Evolutionary conservation across 345 rosid genomes (phyloP).

Genomic region (Noccaea bulbosa): DNA sequence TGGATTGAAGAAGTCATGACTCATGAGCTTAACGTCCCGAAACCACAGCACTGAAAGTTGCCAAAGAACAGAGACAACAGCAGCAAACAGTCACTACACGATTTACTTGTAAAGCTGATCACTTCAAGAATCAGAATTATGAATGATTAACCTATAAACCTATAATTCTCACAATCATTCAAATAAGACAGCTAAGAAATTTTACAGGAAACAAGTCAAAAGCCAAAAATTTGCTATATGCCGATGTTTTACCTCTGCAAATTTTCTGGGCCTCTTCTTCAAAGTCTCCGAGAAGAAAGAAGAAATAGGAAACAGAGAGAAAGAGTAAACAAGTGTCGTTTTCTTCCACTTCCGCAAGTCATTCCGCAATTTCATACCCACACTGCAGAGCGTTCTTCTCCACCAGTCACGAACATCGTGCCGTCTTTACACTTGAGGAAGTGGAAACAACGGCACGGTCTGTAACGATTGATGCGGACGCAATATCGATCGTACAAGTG

Average conservation of each 20-base stretch:
- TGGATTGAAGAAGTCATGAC: conserved; percentile 44
- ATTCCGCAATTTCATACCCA: conserved; percentile 14
- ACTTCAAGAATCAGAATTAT: neutral
- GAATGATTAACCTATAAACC: neutral
- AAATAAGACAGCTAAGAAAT: neutral
- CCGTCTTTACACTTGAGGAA: neutral
- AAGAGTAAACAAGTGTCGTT: conserved; percentile 29
- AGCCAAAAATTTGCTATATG: neutral
- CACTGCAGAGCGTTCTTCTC: conserved; percentile 27
- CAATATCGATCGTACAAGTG: conserved; percentile 41
- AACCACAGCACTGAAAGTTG: conserved; percentile 11
- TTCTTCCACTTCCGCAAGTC: conserved; percentile 27
- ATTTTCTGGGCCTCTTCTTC: conserved; percentile 6
- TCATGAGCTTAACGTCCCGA: conserved; percentile 28
- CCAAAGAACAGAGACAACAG: conserved; percentile 10
- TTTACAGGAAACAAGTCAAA: neutral
- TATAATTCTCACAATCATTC: neutral
- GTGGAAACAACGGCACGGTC: neutral
- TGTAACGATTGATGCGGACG: conserved; percentile 19
- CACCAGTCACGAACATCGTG: neutral
- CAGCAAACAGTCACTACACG: conserved; percentile 22
- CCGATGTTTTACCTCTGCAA: conserved; percentile 3
- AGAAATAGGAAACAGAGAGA: neutral
- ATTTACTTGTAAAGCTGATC: neutral
- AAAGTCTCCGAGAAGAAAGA: conserved; percentile 21